phyloP scores from a whole-genome alignment of 2,329 filamentous ascomycete species.

The Fusarium domesticum region DNA sequence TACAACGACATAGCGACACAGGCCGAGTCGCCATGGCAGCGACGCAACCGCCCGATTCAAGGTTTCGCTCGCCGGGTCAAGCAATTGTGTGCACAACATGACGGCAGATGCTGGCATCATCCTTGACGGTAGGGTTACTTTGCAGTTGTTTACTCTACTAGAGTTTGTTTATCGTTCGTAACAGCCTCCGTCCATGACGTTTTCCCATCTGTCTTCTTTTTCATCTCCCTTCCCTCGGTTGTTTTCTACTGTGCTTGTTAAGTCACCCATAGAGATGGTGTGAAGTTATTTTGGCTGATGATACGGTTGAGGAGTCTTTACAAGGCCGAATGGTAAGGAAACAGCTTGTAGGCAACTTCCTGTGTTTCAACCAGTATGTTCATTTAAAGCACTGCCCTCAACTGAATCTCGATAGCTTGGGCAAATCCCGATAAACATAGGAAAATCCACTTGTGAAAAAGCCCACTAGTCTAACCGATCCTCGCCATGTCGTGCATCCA shows the following conservation, averaged over 20 bases:
- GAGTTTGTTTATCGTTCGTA: conserved; percentile 22
- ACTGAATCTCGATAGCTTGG: neutral
- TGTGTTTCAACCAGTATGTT: no score
- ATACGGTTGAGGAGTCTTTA: no score
- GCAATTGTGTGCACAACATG: conserved; percentile 18
- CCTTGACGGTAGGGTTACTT: conserved; percentile 17
- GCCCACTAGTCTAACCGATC: conserved; percentile 18
- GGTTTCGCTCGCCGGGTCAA: conserved; percentile 8
- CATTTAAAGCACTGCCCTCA: neutral
- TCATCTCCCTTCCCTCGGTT: neutral
- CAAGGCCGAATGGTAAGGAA: no score
- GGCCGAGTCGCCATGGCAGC: conserved; percentile 34
- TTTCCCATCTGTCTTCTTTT: conserved; percentile 9
- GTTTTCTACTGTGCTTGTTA: neutral
- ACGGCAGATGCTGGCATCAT: conserved; percentile 25
- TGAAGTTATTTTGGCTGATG: neutral
- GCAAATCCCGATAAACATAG: neutral
- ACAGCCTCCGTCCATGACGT: conserved; percentile 21
- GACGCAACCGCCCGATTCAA: conserved; percentile 21
- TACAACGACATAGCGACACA: conserved; percentile 15
- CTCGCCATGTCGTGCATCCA: conserved; percentile 29
- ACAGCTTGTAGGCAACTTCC: no score
- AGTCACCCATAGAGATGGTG: conserved; percentile 21
- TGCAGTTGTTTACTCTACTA: conserved; percentile 17
- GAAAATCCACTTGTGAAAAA: conserved; percentile 1